Base-by-base conservation (phyloP, 176 grass and related monocot genomes). In the Poa annua region DNA sequence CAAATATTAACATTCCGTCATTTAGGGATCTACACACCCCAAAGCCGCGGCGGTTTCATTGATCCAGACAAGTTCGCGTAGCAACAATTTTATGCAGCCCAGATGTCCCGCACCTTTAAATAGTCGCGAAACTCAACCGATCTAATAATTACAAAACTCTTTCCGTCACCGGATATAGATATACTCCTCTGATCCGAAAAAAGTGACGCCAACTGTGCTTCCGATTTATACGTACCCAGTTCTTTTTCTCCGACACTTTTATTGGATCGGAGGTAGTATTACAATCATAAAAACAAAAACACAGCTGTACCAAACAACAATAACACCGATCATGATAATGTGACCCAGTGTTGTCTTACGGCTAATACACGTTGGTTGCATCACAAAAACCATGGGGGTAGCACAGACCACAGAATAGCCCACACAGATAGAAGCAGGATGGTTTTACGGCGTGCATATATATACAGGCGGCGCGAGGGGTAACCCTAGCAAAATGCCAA, bases 401-500 rank as follows among this genome's bases (percentile, higher is more conserved):
- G 33, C 72, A 14, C 24, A 57, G 22, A 29, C n/a, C 72, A 14
- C 24, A 57, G 22, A 55, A 52, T 11, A n/a, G 60, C 4, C 33
- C 36, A 6, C 12, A 3, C 19, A 11, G 22, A 32, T 13, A 19
- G 26, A 38, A 33, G 29, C 1, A 0, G 11, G 9, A 71, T n/a
- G 33, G 29, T 54, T 59, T 25, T 54, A 21, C 8, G 0, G 11
- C 7, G 44, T 49, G 47, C 68, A 17, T 1, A 67, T 0, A 67
- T 1, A 60, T 59, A 14, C 55, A 3, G 49, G 51, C 62, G 52
- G 72, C 52, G 29, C 50, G 1, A n/a, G n/a, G 64, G 86, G 80
- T 79, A 38, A 78, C 16, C 66, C 75, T 84, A 63, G 65, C 82
- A 66, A 20, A 21, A 16, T 24, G 8, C 70, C 34, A 10, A 35